These are phyloP conservation scores for Aegilops tauschii DNA, from an alignment of 176 grass and related monocot genomes.

Conservation along the genomic window DNA sequence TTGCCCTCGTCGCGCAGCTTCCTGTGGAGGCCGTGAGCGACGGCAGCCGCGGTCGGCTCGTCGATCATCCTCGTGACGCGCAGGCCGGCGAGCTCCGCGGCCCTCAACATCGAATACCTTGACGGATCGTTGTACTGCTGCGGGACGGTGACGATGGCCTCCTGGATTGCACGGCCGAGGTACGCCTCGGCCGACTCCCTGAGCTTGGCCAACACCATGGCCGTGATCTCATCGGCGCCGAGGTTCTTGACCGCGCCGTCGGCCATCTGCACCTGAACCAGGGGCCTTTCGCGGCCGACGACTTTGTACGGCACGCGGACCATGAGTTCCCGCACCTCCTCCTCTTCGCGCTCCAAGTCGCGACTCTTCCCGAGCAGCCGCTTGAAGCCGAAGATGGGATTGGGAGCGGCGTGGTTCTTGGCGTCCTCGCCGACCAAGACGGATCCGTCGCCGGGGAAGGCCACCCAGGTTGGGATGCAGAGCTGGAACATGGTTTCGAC, in stretches of 20 bases:
- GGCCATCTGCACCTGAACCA: background rate
- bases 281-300: background rate
- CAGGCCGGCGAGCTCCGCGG: background rate
- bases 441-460: background rate
- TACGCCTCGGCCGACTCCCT: conserved; percentile 1
- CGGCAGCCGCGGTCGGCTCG: background rate
- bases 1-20: background rate
- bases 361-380: background rate
- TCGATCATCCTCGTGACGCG: background rate
- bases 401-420: background rate
- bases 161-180: background rate
- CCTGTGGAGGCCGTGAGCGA: background rate
- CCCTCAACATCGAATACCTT: background rate
- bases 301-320: background rate
- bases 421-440: conserved; percentile 7
- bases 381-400: background rate
- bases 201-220: background rate
- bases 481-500: background rate
- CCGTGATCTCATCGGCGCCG: background rate
- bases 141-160: background rate
- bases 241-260: background rate
- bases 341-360: too few relatives aligned
- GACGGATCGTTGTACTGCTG: background rate
- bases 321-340: too few relatives aligned
- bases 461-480: conserved; percentile 29